A percentile compares a stretch with the other conserved stretches of the same genome.
Evolutionary conservation across 1,284 basidiomycete genomes (phyloP).

Genomic region (Hypsizygus ulmarius): DNA sequence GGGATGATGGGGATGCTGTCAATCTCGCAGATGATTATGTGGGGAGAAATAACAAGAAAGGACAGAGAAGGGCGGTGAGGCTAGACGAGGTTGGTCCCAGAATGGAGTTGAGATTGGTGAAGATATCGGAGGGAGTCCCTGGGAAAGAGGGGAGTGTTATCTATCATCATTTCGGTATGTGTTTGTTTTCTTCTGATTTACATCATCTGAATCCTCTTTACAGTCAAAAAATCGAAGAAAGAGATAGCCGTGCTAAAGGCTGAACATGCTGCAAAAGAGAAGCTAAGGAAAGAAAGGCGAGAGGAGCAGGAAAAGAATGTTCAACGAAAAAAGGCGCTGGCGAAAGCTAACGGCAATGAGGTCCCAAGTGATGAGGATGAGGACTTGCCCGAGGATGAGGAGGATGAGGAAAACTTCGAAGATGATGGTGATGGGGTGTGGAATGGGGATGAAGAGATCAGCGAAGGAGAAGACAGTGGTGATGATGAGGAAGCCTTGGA

Average conservation of each 20-base stretch:
- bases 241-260: constrained; percentile 66
- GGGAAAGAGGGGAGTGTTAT: constrained; percentile 88
- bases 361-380: constrained; percentile 28
- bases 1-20: constrained; percentile 80
- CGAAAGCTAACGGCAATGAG: constrained; percentile 30
- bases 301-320: constrained; percentile 91
- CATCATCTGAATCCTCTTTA: constrained; percentile 11
- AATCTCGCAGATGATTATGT: constrained; percentile 91
- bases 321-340: constrained; percentile 65
- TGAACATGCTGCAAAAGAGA: constrained; percentile 74
- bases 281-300: constrained; percentile 69
- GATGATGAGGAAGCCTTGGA: constrained; percentile 12
- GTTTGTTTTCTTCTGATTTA: constrained; percentile 5
- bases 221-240: constrained; percentile 82
- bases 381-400: constrained; percentile 30
- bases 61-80: constrained; percentile 86
- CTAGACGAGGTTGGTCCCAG: constrained; percentile 95
- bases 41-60: constrained; percentile 90
- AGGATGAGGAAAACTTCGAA: constrained; percentile 38
- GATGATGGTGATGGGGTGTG: constrained; percentile 42
- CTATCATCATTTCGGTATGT: constrained; percentile 87
- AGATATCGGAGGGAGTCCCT: constrained; percentile 93
- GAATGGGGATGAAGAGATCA: constrained; percentile 67
- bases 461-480: constrained; percentile 54
- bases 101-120: constrained; percentile 90